Percentiles rank a stretch among this genome's conserved stretches.
Conservation (phyloP, 2,329 filamentous ascomycete species). For the Fusarium oligoseptatum region DNA sequence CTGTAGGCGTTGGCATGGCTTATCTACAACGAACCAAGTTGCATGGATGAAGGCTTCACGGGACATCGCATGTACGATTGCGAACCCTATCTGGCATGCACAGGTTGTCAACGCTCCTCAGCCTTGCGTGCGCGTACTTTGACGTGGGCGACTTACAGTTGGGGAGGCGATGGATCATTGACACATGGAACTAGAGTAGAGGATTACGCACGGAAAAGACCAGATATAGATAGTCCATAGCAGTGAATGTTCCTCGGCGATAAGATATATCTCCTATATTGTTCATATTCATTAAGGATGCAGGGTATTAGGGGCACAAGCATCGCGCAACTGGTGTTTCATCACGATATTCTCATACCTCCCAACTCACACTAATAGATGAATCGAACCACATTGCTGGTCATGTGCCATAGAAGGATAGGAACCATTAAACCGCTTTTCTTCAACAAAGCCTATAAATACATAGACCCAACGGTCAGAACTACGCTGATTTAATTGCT, state of each 20-base stretch:
- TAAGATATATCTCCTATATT: neutral
- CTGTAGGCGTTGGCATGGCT: neutral
- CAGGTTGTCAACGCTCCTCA: neutral
- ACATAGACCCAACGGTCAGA: neutral
- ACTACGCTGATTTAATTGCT: neutral
- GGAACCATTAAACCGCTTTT: neutral
- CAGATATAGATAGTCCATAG: neutral
- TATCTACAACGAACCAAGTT: neutral
- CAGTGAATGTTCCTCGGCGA: neutral
- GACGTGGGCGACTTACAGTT: neutral
- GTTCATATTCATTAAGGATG: neutral
- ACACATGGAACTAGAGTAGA: neutral
- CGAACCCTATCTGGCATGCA: neutral
- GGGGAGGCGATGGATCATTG: neutral
- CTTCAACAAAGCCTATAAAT: neutral
- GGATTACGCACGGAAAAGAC: neutral
- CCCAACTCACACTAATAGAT: neutral
- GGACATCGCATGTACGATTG: neutral
- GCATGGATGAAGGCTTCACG: neutral
- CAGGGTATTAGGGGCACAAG: neutral
- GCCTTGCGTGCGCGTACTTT: neutral
- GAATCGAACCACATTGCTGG: neutral
- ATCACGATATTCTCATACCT: neutral
- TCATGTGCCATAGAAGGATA: neutral
- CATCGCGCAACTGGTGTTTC: neutral